Evolutionary conservation across 139 green algal genomes (phyloP).

Genomic region (Coelastrella sp.): DNA sequence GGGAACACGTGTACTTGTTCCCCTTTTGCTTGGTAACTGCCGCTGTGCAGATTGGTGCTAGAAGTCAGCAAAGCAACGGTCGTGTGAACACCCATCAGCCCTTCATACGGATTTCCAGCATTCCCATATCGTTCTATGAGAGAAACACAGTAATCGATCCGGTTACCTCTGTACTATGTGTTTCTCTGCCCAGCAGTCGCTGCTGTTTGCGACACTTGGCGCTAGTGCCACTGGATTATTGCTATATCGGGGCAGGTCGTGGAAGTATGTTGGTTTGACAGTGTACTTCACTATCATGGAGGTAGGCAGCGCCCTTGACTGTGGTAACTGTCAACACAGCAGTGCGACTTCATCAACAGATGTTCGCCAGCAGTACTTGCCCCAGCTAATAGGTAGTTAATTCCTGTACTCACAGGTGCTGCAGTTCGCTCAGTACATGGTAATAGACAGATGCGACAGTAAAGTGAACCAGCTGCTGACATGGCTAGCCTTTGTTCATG

Average conservation of each 20-base stretch:
- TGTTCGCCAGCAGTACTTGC: no score
- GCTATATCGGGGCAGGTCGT: neutral
- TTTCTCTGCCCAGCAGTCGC: conserved; percentile 8
- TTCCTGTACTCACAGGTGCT: neutral
- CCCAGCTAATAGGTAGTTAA: no score
- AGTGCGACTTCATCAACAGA: no score
- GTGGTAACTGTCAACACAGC: neutral
- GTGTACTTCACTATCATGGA: conserved; percentile 25
- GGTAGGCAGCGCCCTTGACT: neutral
- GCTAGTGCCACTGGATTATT: neutral
- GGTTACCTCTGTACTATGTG: no score
- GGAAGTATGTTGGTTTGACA: conserved; percentile 9
- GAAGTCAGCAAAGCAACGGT: no score
- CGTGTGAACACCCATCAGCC: no score
- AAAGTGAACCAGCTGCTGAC: conserved; percentile 40
- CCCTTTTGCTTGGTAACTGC: no score
- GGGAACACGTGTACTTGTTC: no score
- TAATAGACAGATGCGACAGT: conserved; percentile 9
- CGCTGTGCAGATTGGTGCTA: no score
- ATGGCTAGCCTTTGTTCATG: neutral
- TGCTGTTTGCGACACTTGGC: neutral
- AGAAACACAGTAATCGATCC: no score
- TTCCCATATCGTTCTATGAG: no score
- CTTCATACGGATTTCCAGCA: no score
- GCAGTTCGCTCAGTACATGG: conserved; percentile 30